These are phyloP conservation scores for Pyrenophora teres DNA, from an alignment of 2,329 filamentous ascomycete genomes.

Conservation along the genomic window DNA sequence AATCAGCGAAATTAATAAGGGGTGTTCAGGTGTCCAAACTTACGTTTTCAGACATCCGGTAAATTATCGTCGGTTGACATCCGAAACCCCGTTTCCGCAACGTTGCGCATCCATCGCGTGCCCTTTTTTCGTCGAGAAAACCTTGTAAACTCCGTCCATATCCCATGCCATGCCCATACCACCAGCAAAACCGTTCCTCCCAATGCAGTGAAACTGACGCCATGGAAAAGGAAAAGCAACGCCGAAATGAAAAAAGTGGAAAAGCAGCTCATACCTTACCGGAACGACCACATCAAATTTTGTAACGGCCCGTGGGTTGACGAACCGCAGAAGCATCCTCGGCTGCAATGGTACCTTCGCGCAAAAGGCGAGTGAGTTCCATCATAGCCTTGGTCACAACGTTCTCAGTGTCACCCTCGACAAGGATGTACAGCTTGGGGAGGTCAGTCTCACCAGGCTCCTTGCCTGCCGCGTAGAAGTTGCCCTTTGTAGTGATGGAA, in stretches of 20 bases:
- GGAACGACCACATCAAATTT: constrained; percentile 54
- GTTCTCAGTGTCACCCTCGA: constrained; percentile 95
- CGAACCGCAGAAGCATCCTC: constrained; percentile 78
- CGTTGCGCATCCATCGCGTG: neutral
- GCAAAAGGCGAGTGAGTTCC: constrained; percentile 84
- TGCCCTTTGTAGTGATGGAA: constrained; percentile 96
- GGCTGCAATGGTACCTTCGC: constrained; percentile 87
- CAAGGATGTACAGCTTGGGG: constrained; percentile 96
- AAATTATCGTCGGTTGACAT: neutral
- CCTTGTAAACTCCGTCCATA: constrained; percentile 1
- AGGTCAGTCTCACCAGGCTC: constrained; percentile 72
- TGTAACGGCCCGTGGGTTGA: constrained; percentile 82
- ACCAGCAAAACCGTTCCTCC: constrained; percentile 1
- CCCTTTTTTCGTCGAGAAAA: neutral
- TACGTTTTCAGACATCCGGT: constrained; percentile 5
- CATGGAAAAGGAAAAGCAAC: constrained; percentile 52
- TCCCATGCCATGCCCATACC: neutral
- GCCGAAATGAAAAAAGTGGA: constrained; percentile 49
- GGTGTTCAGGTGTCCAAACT: constrained; percentile 1
- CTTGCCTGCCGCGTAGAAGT: constrained; percentile 82
- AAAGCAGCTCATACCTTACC: neutral
- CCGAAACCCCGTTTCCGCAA: neutral
- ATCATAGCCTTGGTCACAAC: constrained; percentile 88
- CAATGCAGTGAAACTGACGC: constrained; percentile 10
- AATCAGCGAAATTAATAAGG: constrained; percentile 5